Conservation (phyloP, 495 filamentous ascomycete genomes). For the Opeltia flavorubescens region DNA sequence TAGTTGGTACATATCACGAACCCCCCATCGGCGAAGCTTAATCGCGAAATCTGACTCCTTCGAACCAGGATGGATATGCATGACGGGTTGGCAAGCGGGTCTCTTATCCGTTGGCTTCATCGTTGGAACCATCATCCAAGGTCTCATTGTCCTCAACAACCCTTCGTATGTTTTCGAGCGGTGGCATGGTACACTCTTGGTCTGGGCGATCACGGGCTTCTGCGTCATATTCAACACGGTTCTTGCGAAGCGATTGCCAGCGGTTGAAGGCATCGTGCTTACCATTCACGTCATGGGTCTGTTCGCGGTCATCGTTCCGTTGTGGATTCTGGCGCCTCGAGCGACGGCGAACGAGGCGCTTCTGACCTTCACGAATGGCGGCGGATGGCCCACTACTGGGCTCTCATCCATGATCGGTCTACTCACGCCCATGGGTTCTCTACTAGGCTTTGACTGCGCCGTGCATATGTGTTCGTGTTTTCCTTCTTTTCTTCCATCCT, state of each 20-base stretch:
- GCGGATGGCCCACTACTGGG: conserved; percentile 29
- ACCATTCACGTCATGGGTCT: conserved; percentile 35
- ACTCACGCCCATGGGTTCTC: not conserved
- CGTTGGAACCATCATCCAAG: conserved; percentile 16
- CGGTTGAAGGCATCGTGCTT: conserved; percentile 24
- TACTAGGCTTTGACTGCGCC: conserved; percentile 28
- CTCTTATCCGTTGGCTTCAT: conserved; percentile 23
- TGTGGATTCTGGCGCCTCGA: conserved; percentile 33
- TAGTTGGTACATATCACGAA: conserved; percentile 20
- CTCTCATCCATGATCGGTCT: conserved; percentile 19
- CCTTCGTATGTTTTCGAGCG: conserved; percentile 1
- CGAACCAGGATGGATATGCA: conserved; percentile 31
- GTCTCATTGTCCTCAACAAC: conserved; percentile 8
- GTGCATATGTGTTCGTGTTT: conserved; percentile 23
- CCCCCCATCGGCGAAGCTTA: no score
- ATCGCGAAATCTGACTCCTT: not conserved
- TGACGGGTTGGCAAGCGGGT: conserved; percentile 26
- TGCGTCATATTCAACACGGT: conserved; percentile 30
- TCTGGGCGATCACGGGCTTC: conserved; percentile 10
- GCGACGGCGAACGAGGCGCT: conserved; percentile 25
- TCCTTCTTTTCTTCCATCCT: not conserved
- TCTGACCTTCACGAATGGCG: conserved; percentile 29
- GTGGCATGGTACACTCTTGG: conserved; percentile 12
- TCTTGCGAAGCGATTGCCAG: conserved; percentile 24
- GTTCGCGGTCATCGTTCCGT: conserved; percentile 34